Conservation (phyloP, 805 yeast species). For the Yamadazyma endophytica region DNA sequence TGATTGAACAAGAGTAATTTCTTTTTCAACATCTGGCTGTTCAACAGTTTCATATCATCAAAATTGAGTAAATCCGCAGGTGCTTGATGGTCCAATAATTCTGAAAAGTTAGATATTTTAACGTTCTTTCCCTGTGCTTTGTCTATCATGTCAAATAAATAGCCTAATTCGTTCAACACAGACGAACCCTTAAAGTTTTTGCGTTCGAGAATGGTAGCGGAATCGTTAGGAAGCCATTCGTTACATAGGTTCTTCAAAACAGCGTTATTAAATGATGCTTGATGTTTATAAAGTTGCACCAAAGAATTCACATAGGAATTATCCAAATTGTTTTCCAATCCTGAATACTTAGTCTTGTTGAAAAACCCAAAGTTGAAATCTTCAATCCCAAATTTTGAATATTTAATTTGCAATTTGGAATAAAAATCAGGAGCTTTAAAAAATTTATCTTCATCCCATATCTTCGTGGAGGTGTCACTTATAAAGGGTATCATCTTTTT, state of each 20-base stretch:
- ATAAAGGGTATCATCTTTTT: slow-evolving; percentile 9
- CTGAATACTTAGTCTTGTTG: slow-evolving; percentile 67
- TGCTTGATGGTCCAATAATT: slow-evolving; percentile 25
- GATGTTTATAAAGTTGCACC: slow-evolving; percentile 74
- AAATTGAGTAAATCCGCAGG: slow-evolving; percentile 58
- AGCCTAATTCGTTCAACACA: slow-evolving; percentile 77
- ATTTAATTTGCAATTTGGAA: slow-evolving; percentile 67
- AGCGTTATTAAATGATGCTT: slow-evolving; percentile 67
- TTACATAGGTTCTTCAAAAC: slow-evolving; percentile 51
- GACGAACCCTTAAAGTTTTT: slow-evolving; percentile 44
- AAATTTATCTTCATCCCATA: slow-evolving; percentile 7
- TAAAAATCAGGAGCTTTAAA: slow-evolving; percentile 65
- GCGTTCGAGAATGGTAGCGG: slow-evolving; percentile 20
- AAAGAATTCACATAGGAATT: slow-evolving; percentile 71
- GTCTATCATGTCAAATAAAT: slow-evolving; percentile 84
- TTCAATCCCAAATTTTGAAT: slow-evolving; percentile 87
- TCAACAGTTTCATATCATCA: slow-evolving; percentile 42
- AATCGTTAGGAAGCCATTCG: slow-evolving; percentile 42
- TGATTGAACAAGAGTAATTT: slow-evolving; percentile 53
- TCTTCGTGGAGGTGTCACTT: slow-evolving; percentile 8
- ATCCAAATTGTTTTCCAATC: slow-evolving; percentile 84
- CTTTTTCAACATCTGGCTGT: slow-evolving; percentile 40
- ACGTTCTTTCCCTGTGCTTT: slow-evolving; percentile 78
- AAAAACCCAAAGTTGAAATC: slow-evolving; percentile 89
- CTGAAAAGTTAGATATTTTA: slow-evolving; percentile 73